Evolutionary conservation across 2,329 filamentous ascomycete species (phyloP), one percentile per base, ranked within the genome.

Genomic region (Ophiosphaerella korrae): DNA sequence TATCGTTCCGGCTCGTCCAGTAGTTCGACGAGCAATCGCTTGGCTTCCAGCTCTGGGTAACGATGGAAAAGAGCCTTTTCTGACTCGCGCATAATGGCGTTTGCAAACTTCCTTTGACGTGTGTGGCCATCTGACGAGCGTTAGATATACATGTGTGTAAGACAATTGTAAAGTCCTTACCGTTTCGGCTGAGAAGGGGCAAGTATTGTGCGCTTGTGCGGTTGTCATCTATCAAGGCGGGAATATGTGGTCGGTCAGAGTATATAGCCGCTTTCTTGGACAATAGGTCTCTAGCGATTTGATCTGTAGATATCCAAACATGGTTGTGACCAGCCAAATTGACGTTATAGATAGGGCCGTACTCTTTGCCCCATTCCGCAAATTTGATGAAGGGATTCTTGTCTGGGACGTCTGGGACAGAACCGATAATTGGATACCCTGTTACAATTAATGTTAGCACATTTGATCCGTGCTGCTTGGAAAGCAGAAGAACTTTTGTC

Each of bases 191-290:
- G 48, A 77, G 69, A 2, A 79, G 55, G 1, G 77, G 77, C 3
- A 79, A 66, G 43, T 79, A 79, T 47, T 78, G 74, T 12, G 74
- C 75, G 49, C 73, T 76, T 7, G 74, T 74, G 14, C 76, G 71
- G 44, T 78, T 79, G 55, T 78, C 76, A 24, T 72, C 64, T 18
- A 78, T 66, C 29, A 79, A 53, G 1, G 74, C 75, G 3, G 75
- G 75, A 41, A 78, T 79, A 48, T 75, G 74, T 9, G 77, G 76
- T 26, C 77, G 69, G 45, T 78, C 75, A 14, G 77, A 79, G 60
- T 79, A 79, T 48, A 78, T 78, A 35, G 70, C 69, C 14, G 70
- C 74, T 45, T 76, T 76, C 60, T 78, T 78, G 1, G 74, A 65
- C 16, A 79, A 58, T 5, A 79, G 61, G 31, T 79, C 77, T 32